phyloP scores from a whole-genome alignment of 169 alveolate genomes.

The Plasmodium knowlesi region DNA sequence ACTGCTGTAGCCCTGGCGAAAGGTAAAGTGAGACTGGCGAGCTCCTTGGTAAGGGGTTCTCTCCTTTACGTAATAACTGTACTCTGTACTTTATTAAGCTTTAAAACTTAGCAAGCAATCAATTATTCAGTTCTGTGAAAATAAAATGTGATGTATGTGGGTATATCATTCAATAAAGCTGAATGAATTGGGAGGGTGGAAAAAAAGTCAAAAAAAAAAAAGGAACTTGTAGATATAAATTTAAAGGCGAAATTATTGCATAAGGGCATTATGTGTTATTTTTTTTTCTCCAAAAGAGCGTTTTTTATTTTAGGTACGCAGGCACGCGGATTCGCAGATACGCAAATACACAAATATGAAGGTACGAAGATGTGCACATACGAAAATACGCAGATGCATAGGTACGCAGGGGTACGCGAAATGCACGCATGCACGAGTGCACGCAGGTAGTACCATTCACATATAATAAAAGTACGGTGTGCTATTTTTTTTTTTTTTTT shows the following conservation, averaged over 20 bases:
- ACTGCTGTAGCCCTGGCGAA: not conserved
- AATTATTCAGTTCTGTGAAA: not conserved
- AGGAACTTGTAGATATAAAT: not conserved
- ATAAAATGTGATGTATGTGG: not conserved
- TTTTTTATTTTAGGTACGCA: not conserved
- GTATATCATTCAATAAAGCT: not conserved
- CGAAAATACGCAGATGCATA: not conserved
- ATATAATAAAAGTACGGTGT: not conserved
- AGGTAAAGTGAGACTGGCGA: not conserved
- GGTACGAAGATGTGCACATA: not conserved
- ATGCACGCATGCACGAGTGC: not conserved
- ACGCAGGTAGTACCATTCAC: not conserved
- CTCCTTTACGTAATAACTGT: not conserved
- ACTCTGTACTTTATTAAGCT: not conserved
- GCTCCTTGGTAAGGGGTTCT: not conserved
- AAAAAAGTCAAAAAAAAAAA: not conserved
- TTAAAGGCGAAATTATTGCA: not conserved
- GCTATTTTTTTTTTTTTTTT: not conserved
- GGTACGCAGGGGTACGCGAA: too few species aligned
- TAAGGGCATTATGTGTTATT: not conserved
- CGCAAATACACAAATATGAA: not conserved
- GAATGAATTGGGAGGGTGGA: not conserved
- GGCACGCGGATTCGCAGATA: not conserved
- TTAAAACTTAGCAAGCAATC: not conserved
- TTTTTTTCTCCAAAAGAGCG: not conserved